Evolutionary conservation across 768 basidiomycete genomes (phyloP), one percentile per base, ranked within the genome.

Genomic region (Kwoniella sp.): DNA sequence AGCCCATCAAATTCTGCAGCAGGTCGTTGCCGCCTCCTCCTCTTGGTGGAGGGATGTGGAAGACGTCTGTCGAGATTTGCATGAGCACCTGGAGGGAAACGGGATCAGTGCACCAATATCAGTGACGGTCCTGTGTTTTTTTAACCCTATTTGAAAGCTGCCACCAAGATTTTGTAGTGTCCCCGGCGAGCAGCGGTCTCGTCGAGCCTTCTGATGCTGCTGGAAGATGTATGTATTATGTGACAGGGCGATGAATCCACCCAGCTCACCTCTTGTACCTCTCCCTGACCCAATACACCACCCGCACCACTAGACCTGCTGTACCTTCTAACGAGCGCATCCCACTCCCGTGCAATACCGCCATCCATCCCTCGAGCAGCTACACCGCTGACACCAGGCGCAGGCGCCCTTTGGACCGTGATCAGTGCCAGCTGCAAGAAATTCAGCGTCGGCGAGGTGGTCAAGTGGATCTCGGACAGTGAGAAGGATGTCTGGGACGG

Each of bases 351-450:
- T 1, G 63, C 58, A 47, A 74, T 66, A n/a, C 75, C 63, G 85
- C 88, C 81, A 89, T 91, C 57, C 89, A 85, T 83, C 86, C 87
- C 29, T 84, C 84, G 89, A 73, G 88, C 92, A 73, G 87, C 87
- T 20, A 91, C 88, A 2, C 90, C 90, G 62, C 90, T 87, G 4
- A 88, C 89, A 13, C 74, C 78, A 48, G 64, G 58, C n/a, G 72
- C 71, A 22, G 76, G 73, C 22, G 80, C 80, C 25, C 92, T 86
- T 77, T 97, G 95, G 69, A 91, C 92, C n/a, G 89, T 89, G 58
- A 89, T 79, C 12, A 97, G 86, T 0, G 90, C 92, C 59, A 98
- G 86, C 74, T 99, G 96, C 1, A 89, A 84, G 80, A 95, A 97
- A 77, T 96, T 99, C 65, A 96, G 83, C 5, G 87, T 83, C 0